phyloP scores from a whole-genome alignment of 371 early-diverging fungal genomes.

The Quaeritorhiza haematococci region DNA sequence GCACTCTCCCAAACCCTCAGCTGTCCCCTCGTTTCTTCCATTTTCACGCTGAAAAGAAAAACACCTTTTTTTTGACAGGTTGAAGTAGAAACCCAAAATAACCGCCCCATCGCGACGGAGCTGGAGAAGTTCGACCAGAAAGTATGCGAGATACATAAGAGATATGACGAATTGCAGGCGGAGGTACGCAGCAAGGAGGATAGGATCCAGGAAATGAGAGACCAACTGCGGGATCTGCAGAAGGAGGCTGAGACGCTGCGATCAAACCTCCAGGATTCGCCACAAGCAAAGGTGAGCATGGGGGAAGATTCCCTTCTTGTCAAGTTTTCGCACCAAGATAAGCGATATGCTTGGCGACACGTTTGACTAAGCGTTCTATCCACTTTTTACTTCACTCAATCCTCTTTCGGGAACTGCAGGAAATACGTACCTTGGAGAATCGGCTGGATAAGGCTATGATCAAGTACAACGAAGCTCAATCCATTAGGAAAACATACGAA shows the following conservation, averaged over 20 bases:
- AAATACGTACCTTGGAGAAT: conserved; percentile 50
- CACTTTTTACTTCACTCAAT: too few species aligned
- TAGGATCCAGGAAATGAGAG: conserved; percentile 30
- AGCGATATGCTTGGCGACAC: too few species aligned
- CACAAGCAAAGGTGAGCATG: conserved; percentile 37
- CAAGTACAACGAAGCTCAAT: conserved; percentile 56
- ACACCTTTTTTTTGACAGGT: background rate
- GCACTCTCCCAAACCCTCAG: too few species aligned
- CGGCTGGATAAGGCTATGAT: conserved; percentile 53
- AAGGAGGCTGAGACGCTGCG: conserved; percentile 40
- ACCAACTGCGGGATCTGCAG: conserved; percentile 39
- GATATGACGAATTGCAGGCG: conserved; percentile 48
- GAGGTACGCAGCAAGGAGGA: conserved; percentile 40
- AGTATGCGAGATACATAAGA: conserved; percentile 48
- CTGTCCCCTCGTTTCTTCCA: too few species aligned
- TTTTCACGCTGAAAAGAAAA: too few species aligned
- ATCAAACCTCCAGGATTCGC: conserved; percentile 37
- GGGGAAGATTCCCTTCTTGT: background rate
- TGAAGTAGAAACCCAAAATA: conserved; percentile 29
- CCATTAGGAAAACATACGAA: conserved; percentile 54
- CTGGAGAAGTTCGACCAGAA: conserved; percentile 46
- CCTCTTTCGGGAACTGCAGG: conserved; percentile 18
- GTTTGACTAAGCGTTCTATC: too few species aligned
- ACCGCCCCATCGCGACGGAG: conserved; percentile 35
- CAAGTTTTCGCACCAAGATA: background rate